Conservation (phyloP, 2,329 filamentous ascomycete species). For the Macroventuria anomochaeta region DNA sequence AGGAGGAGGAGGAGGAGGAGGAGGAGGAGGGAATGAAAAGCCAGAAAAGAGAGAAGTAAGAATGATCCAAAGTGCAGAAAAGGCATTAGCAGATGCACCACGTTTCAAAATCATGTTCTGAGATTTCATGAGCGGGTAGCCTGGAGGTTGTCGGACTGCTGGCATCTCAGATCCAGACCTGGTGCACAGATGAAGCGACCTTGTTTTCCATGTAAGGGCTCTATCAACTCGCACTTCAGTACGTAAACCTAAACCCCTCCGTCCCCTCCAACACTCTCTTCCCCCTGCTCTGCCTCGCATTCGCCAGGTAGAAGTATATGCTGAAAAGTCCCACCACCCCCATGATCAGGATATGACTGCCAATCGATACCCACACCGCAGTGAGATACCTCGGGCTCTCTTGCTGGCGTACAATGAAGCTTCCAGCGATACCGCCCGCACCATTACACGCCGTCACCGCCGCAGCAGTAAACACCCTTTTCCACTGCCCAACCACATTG, state of each 20-base stretch:
- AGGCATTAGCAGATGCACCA: too few relatives aligned
- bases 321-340: slow-evolving; percentile 60
- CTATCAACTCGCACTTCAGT: too few relatives aligned
- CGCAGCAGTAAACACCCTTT: slow-evolving; percentile 67
- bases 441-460: slow-evolving; percentile 67
- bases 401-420: slow-evolving; percentile 67
- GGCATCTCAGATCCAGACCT: too few relatives aligned
- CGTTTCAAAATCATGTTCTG: too few relatives aligned
- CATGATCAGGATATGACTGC: slow-evolving; percentile 64
- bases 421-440: slow-evolving; percentile 69
- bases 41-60: too few relatives aligned
- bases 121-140: too few relatives aligned
- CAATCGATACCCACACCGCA: slow-evolving; percentile 72
- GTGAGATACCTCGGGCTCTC: slow-evolving; percentile 70
- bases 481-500: slow-evolving; percentile 63
- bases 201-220: too few relatives aligned
- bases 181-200: too few relatives aligned
- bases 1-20: too few relatives aligned
- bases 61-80: too few relatives aligned
- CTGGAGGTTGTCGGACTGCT: too few relatives aligned
- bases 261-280: slow-evolving; percentile 59
- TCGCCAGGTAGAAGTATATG: slow-evolving; percentile 60
- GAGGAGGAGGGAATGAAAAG: too few relatives aligned
- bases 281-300: slow-evolving; percentile 57
- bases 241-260: slow-evolving; percentile 55